Evolutionary conservation across 1,284 basidiomycete genomes (phyloP).

Genomic region (Thelephora terrestris): DNA sequence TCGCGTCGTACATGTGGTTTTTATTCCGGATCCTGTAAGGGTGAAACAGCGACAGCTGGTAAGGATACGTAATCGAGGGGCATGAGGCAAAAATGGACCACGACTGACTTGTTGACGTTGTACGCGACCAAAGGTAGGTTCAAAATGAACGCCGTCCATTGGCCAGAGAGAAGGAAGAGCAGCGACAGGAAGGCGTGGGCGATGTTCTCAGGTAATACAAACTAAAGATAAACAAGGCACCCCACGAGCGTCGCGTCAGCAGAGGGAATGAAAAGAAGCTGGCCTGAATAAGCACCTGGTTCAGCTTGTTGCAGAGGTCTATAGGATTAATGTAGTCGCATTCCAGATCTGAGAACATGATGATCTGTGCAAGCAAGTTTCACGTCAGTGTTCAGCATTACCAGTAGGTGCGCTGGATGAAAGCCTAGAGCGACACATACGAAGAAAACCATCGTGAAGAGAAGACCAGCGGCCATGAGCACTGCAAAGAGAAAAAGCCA

Average conservation of each 20-base stretch:
- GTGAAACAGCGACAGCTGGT: slow-evolving; percentile 3
- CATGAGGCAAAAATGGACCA: background rate
- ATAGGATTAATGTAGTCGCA: slow-evolving; percentile 99
- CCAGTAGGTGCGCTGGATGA: background rate
- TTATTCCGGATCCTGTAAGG: slow-evolving; percentile 76
- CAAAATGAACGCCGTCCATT: slow-evolving; percentile 91
- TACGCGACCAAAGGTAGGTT: slow-evolving; percentile 87
- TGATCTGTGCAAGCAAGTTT: slow-evolving; percentile 60
- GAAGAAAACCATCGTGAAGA: slow-evolving; percentile 98
- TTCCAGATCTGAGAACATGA: slow-evolving; percentile 99
- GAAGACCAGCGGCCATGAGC: slow-evolving; percentile 82
- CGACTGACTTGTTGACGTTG: slow-evolving; percentile 88
- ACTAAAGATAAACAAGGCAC: slow-evolving; percentile 38
- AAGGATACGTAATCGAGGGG: slow-evolving; percentile 2
- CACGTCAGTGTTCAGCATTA: slow-evolving; percentile 1
- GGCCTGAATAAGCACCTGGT: slow-evolving; percentile 56
- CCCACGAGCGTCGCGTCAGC: background rate
- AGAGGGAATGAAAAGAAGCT: slow-evolving; percentile 2
- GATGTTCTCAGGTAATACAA: slow-evolving; percentile 94
- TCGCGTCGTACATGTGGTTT: slow-evolving; percentile 98
- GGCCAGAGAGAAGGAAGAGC: slow-evolving; percentile 87
- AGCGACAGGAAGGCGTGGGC: slow-evolving; percentile 87
- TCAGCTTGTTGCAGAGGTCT: slow-evolving; percentile 99
- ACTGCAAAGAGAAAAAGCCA: slow-evolving; percentile 94
- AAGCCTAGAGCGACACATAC: slow-evolving; percentile 41